A percentile compares a stretch with the other conserved stretches of the same genome.
Evolutionary conservation across 805 yeast genomes (phyloP).

Genomic region (Pichia membranifaciens): DNA sequence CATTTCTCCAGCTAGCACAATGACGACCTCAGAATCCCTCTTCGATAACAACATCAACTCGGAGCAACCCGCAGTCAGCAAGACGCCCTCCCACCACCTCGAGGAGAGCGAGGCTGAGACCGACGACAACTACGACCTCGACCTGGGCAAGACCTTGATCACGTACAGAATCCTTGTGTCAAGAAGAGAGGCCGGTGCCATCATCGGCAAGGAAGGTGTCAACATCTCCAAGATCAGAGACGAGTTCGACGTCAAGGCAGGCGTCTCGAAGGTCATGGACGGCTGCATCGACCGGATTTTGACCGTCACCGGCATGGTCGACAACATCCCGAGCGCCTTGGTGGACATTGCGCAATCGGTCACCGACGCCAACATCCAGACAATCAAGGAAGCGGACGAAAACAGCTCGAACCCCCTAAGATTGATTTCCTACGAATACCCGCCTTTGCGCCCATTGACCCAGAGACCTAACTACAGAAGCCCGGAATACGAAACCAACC

Average conservation of each 20-base stretch:
- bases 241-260: constrained; percentile 74
- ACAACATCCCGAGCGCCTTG: constrained; percentile 62
- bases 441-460: constrained; percentile 56
- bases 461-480: constrained; percentile 47
- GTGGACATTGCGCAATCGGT: constrained; percentile 65
- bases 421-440: constrained; percentile 39
- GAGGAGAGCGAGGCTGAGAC: background rate
- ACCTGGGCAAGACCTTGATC: constrained; percentile 27
- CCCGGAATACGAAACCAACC: constrained; percentile 45
- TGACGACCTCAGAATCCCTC: constrained; percentile 28
- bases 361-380: constrained; percentile 36
- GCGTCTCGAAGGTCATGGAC: constrained; percentile 72
- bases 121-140: constrained; percentile 16
- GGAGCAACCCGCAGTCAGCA: constrained; percentile 9
- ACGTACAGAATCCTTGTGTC: constrained; percentile 61
- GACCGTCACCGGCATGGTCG: constrained; percentile 69
- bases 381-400: constrained; percentile 17
- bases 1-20: background rate
- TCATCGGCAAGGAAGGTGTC: constrained; percentile 80
- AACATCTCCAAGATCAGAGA: constrained; percentile 73
- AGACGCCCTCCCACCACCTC: background rate
- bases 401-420: constrained; percentile 30
- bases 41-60: constrained; percentile 28
- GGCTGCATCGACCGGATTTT: constrained; percentile 81
- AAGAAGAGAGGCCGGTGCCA: constrained; percentile 82